Percentiles rank a stretch among this genome's conserved stretches.
Conservation (phyloP, 208 protist species). For the Trypanosoma mega region DNA sequence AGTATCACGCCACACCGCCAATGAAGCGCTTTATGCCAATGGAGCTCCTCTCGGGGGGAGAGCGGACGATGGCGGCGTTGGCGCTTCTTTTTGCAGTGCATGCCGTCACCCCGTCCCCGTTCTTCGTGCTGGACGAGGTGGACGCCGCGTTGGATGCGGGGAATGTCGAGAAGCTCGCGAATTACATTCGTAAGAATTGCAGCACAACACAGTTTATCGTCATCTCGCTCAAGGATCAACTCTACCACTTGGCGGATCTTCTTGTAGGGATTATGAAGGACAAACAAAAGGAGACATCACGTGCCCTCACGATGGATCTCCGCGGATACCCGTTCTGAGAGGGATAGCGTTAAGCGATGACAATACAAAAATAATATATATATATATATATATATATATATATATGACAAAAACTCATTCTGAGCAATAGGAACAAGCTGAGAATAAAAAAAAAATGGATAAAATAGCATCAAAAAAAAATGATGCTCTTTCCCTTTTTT, state of each 20-base stretch:
- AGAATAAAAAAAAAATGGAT: too few species aligned
- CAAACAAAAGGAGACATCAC: conserved; percentile 74
- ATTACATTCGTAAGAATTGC: conserved; percentile 90
- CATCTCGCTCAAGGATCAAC: conserved; percentile 97
- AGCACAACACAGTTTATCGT: conserved; percentile 95
- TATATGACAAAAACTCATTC: too few species aligned
- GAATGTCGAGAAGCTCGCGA: conserved; percentile 96
- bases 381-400: too few species aligned
- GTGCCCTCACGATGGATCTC: conserved; percentile 89
- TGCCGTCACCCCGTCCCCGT: conserved; percentile 94
- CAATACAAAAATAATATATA: too few species aligned
- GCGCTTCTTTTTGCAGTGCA: conserved; percentile 98
- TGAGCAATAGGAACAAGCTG: too few species aligned
- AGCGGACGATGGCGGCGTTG: conserved; percentile 98
- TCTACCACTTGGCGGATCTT: conserved; percentile 94
- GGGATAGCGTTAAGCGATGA: not conserved
- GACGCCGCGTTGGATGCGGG: conserved; percentile 98
- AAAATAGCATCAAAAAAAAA: too few species aligned
- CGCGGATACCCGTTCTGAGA: conserved; percentile 73
- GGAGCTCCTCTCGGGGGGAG: conserved; percentile 97
- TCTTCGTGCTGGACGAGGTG: conserved; percentile 99
- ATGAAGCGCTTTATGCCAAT: conserved; percentile 98
- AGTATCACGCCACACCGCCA: conserved; percentile 97
- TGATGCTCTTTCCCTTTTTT: conserved; percentile 4
- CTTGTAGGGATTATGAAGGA: conserved; percentile 97